Evolutionary conservation across 2,329 filamentous ascomycete genomes (phyloP).

Genomic region (Gnomoniopsis sp.): DNA sequence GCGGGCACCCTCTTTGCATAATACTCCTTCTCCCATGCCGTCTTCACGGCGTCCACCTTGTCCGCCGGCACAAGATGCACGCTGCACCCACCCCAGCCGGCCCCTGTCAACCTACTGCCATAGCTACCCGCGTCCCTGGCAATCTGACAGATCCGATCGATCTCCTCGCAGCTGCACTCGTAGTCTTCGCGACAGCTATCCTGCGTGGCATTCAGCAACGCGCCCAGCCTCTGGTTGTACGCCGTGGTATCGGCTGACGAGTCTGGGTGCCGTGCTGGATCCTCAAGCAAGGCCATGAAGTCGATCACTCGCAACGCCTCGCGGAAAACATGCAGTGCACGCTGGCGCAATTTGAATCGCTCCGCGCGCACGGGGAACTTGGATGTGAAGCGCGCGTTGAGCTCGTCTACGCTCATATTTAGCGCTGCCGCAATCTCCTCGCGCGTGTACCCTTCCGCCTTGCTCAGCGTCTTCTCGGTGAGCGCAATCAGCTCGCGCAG

Average conservation of each 20-base stretch:
- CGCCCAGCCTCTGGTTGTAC: slow-evolving; percentile 70
- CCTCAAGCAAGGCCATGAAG: slow-evolving; percentile 76
- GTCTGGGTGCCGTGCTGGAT: slow-evolving; percentile 34
- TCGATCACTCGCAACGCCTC: slow-evolving; percentile 83
- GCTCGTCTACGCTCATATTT: slow-evolving; percentile 63
- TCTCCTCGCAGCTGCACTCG: slow-evolving; percentile 87
- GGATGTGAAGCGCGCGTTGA: slow-evolving; percentile 77
- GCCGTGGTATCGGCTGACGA: slow-evolving; percentile 50
- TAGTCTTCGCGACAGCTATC: slow-evolving; percentile 81
- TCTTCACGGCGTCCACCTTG: slow-evolving; percentile 74
- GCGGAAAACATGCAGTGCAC: slow-evolving; percentile 84
- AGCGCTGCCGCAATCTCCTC: slow-evolving; percentile 77
- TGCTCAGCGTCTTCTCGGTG: slow-evolving; percentile 66
- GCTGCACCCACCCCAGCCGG: slow-evolving; percentile 94
- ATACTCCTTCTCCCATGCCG: slow-evolving; percentile 77
- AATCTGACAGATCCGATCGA: slow-evolving; percentile 84
- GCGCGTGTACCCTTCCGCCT: slow-evolving; percentile 82
- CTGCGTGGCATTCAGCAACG: slow-evolving; percentile 86
- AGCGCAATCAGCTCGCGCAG: slow-evolving; percentile 70
- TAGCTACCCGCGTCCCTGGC: slow-evolving; percentile 76
- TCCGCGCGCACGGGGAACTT: slow-evolving; percentile 88
- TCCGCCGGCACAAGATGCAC: slow-evolving; percentile 87
- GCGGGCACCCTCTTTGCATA: slow-evolving; percentile 60
- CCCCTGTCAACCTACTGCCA: slow-evolving; percentile 83
- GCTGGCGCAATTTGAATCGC: slow-evolving; percentile 80